These are phyloP conservation scores for Priceomyces melissophilus DNA, from an alignment of 805 yeast species.

Conservation along the genomic window DNA sequence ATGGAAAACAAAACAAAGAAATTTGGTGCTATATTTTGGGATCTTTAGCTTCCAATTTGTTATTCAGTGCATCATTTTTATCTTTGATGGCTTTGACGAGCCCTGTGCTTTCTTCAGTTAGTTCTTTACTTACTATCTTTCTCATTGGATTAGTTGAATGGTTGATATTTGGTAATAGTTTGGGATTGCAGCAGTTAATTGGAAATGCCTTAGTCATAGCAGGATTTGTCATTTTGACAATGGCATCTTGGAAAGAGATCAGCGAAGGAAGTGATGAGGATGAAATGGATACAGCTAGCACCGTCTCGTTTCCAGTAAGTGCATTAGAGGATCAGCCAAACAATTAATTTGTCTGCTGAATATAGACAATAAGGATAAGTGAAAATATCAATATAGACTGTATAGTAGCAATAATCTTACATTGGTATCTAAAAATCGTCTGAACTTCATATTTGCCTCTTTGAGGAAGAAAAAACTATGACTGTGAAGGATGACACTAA, in stretches of 20 bases:
- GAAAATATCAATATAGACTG: slow-evolving; percentile 1
- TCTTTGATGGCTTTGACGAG: slow-evolving; percentile 79
- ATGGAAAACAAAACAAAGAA: slow-evolving; percentile 32
- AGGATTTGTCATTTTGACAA: slow-evolving; percentile 66
- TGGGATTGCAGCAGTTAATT: slow-evolving; percentile 53
- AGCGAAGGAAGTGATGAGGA: slow-evolving; percentile 42
- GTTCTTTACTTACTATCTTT: slow-evolving; percentile 71
- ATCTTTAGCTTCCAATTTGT: slow-evolving; percentile 60
- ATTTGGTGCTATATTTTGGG: slow-evolving; percentile 46
- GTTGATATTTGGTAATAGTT: slow-evolving; percentile 55
- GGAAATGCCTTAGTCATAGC: slow-evolving; percentile 69
- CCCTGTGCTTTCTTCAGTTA: slow-evolving; percentile 73
- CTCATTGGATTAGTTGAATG: slow-evolving; percentile 78
- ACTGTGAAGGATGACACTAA: slow-evolving; percentile 12
- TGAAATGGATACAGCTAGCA: slow-evolving; percentile 40
- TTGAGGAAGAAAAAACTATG: slow-evolving; percentile 5
- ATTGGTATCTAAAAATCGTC: no score
- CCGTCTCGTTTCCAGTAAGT: slow-evolving; percentile 41
- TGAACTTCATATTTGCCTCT: neutral
- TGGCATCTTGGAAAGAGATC: slow-evolving; percentile 65
- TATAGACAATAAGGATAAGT: neutral
- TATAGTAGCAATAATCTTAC: neutral
- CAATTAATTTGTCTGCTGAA: no score
- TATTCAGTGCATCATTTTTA: slow-evolving; percentile 69
- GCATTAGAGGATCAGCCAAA: slow-evolving; percentile 6